phyloP scores from a whole-genome alignment of 2,329 filamentous ascomycete genomes.

The Colletotrichum liaoningense region DNA sequence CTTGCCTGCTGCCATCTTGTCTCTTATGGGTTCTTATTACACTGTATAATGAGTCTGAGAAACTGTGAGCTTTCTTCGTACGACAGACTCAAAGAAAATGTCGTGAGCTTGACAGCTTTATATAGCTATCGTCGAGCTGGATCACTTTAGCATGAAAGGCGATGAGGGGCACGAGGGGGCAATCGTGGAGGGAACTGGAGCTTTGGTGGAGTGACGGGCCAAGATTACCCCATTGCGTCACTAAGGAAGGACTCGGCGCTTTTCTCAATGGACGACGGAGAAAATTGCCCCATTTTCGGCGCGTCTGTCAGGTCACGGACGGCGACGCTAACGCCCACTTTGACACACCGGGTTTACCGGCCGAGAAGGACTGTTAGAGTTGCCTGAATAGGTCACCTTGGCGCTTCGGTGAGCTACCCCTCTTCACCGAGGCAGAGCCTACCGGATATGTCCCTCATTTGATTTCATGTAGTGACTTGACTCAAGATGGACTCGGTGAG shows the following conservation, averaged over 20 bases:
- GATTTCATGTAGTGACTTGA: neutral
- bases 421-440: neutral
- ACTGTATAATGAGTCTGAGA: neutral
- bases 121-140: slow-evolving; percentile 15
- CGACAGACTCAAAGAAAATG: neutral
- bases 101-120: slow-evolving; percentile 15
- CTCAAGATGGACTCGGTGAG: neutral
- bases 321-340: slow-evolving; percentile 12
- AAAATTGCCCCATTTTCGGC: slow-evolving; percentile 27
- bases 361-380: slow-evolving; percentile 25
- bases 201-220: slow-evolving; percentile 29
- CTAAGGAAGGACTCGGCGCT: slow-evolving; percentile 29
- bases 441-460: neutral
- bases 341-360: slow-evolving; percentile 20
- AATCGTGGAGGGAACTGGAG: slow-evolving; percentile 15
- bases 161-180: slow-evolving; percentile 16
- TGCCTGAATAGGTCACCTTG: slow-evolving; percentile 23
- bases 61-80: neutral
- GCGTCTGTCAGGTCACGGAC: neutral
- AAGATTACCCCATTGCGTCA: slow-evolving; percentile 31
- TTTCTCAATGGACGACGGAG: slow-evolving; percentile 29
- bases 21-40: neutral
- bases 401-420: fast-evolving
- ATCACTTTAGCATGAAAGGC: neutral
- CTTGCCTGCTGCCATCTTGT: slow-evolving; percentile 42